Base-by-base conservation (phyloP, 805 yeast genomes). In the Pichia rugopelliculosa region DNA sequence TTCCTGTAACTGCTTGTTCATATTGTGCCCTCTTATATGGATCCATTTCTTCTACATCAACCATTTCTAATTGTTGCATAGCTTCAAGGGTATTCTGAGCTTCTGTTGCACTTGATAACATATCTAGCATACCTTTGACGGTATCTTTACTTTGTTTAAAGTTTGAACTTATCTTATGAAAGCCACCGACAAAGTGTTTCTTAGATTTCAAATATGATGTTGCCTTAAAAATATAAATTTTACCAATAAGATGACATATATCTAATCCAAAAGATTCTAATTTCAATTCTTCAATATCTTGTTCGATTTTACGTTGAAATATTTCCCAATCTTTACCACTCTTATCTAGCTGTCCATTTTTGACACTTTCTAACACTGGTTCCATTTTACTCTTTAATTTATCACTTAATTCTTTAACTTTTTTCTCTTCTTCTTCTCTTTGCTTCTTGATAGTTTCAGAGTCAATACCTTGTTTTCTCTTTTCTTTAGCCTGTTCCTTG, bases 191-290 rank as follows among this genome's bases (percentile, higher is more conserved):
- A 57, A 84, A 68, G 1, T 86, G 85, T 56, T 74, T 73, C 56
- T 82, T 88, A 9, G 84, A 76, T 55, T 83, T 84, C 37, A 85
- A 63, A 52, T 76, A 82, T 18, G 84, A 76, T 49, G 75, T 74
- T 24, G 80, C 83, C 60, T 84, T 83, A 57, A 82, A 74, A 51
- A 72, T 68, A 60, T 86, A 86, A 2, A 82, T 77, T 45, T 77
- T 73, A 22, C 93, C 95, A 46, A 86, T 76, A 0, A 87, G 75
- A 56, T 86, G 93, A 42, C 87, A 72, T 33, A 86, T 84, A 59
- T 86, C 89, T 27, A 84, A 65, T n/a, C 95, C 95, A 65, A 86
- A 86, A 21, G 91, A 84, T 63, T 86, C 93, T 79, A 83, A 77
- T 56, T 84, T 85, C 53, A 86, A 70, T 25, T 80, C 71, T 60